Conservation (phyloP, 2,329 filamentous ascomycete species). For the Neofusicoccum cordaticola region DNA sequence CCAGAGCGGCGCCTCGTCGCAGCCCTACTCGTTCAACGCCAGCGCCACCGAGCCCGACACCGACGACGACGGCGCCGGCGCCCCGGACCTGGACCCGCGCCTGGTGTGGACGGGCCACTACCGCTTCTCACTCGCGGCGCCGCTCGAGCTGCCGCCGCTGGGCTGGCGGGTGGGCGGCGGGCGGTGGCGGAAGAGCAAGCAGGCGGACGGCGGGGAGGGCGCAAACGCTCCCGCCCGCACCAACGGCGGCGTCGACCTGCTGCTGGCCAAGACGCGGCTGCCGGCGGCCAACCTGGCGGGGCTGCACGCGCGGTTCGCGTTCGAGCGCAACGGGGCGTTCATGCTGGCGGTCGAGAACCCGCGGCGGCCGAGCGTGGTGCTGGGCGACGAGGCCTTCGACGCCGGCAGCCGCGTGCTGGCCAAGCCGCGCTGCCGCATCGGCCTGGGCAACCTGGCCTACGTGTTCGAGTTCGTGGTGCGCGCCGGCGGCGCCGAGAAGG, state of each 20-base stretch:
- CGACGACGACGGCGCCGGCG: background rate
- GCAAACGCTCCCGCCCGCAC: too few species aligned
- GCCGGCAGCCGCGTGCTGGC: background rate
- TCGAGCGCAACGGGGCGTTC: slow-evolving; percentile 3
- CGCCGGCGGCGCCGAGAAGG: background rate
- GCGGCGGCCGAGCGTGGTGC: background rate
- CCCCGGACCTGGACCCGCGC: background rate
- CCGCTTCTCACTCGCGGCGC: background rate
- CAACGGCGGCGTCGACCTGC: background rate
- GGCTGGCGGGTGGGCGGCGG: background rate
- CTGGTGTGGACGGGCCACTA: slow-evolving; percentile 7
- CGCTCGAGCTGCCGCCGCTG: background rate
- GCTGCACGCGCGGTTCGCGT: background rate
- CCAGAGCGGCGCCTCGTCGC: background rate
- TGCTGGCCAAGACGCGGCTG: background rate
- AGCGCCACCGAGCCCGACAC: slow-evolving; percentile 7
- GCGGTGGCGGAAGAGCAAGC: background rate
- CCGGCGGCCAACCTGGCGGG: background rate
- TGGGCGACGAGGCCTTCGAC: slow-evolving; percentile 1
- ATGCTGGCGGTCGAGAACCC: slow-evolving; percentile 2
- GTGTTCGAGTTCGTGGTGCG: slow-evolving; percentile 4
- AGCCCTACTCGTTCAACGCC: background rate
- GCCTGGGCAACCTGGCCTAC: background rate
- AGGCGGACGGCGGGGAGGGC: too few species aligned
- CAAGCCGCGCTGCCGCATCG: background rate